Conservation (phyloP, 2,329 filamentous ascomycete species). For the Teratosphaeria zuluensis region DNA sequence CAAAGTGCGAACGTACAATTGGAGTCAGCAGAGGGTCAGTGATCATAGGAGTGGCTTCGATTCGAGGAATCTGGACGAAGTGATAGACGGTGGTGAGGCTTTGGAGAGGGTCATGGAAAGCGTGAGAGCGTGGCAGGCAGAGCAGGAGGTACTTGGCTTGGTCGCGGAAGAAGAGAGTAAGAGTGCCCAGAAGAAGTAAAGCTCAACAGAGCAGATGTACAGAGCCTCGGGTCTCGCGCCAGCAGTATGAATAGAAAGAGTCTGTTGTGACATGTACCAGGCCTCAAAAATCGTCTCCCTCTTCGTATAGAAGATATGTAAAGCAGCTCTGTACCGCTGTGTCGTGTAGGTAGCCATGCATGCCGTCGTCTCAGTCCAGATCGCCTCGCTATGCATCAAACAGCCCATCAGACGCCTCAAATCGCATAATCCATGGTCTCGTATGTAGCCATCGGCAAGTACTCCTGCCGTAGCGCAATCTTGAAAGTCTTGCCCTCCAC, state of each 20-base stretch:
- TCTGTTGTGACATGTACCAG: neutral
- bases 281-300: neutral
- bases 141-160: slow-evolving; percentile 63
- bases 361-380: neutral
- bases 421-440: neutral
- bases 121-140: slow-evolving; percentile 64
- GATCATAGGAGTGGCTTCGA: slow-evolving; percentile 78
- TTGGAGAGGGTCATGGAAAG: slow-evolving; percentile 70
- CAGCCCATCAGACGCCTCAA: neutral
- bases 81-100: slow-evolving; percentile 65
- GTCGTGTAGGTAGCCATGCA: neutral
- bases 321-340: neutral
- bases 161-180: slow-evolving; percentile 18
- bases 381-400: neutral
- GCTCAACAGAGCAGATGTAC: neutral
- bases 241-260: neutral
- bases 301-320: neutral
- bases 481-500: too few species aligned
- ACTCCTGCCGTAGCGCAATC: neutral
- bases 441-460: neutral
- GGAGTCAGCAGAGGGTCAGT: slow-evolving; percentile 67
- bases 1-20: slow-evolving; percentile 92
- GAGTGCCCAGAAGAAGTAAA: neutral
- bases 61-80: slow-evolving; percentile 67
- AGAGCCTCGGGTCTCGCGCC: neutral